Base-by-base conservation (phyloP, 257 asterid species). In the Solanum piurae region DNA sequence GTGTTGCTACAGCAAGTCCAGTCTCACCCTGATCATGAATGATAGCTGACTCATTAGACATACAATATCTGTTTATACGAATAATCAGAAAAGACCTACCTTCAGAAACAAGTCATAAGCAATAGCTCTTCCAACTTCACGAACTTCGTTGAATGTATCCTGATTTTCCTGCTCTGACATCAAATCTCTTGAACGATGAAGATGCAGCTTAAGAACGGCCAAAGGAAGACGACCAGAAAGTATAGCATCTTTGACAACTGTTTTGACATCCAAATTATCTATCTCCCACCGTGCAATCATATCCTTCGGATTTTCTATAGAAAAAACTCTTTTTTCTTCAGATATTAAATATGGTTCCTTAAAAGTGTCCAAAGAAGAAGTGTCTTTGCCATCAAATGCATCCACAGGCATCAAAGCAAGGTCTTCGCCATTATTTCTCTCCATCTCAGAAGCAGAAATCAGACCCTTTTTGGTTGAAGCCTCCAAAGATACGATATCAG, bases 221-320 rank as follows among this genome's bases (percentile, higher is more conserved):
- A 95, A 92, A 87, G 99, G 99, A 91, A 97, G 98, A 86, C 99
- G 98, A 40, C 98, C 98, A 83, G 98, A 92, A 87, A 92, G 93
- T 89, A 97, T 91, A 73, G 99, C 99, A 83, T 97, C 99, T 92
- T 92, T 93, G 89, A 95, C 99, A 86, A 97, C 94, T 89, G 95
- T 93, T 91, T 91, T 95, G 33, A 93, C 89, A 90, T 97, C 98
- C 94, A 94, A 90, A 87, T 95, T 92, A 91, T 93, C 93, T 86
- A 95, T 83, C 89, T 93, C 98, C 99, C 98, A 97, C 29, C 98
- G 97, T 60, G 97, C 96, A 90, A 97, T 95, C 98, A 95, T 95
- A 88, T 95, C 98, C 89, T 92, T 93, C 25, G 98, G 98, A 93
- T 95, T 95, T 91, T 97, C 98, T 82, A 92, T 5, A 31, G 87